Percentiles rank a stretch among this genome's conserved stretches.
Conservation (phyloP, 2,329 filamentous ascomycete genomes). For the Cladophialophora exuberans region DNA sequence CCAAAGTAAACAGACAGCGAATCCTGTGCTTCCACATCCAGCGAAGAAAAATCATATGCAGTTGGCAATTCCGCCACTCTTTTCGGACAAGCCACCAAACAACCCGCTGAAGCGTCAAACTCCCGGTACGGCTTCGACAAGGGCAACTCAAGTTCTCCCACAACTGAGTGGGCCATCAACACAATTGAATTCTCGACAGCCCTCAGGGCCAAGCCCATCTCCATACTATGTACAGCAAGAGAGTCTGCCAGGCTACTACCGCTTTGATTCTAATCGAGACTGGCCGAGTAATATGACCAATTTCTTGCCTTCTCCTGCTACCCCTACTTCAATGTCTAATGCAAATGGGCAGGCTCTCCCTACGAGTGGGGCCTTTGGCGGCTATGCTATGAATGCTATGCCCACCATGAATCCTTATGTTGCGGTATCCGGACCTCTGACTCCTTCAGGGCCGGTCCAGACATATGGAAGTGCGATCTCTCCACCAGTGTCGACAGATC, state of each 20-base stretch:
- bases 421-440: neutral
- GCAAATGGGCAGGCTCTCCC: neutral
- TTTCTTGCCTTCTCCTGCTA: too few relatives aligned
- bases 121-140: neutral
- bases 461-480: conserved; percentile 5
- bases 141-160: neutral
- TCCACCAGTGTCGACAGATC: neutral
- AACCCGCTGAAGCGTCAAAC: conserved; percentile 6
- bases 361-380: neutral
- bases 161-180: too few relatives aligned
- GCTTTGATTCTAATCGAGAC: too few relatives aligned
- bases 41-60: neutral
- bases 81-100: conserved; percentile 15
- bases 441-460: conserved; percentile 1
- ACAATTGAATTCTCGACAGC: too few relatives aligned
- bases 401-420: conserved; percentile 13
- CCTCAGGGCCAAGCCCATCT: too few relatives aligned
- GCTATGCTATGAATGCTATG: neutral
- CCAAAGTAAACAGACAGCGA: neutral
- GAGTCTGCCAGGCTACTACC: too few relatives aligned
- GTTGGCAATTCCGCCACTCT: conserved; percentile 17
- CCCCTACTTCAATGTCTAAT: neutral
- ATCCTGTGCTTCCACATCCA: neutral
- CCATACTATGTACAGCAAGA: too few relatives aligned
- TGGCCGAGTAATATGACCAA: too few relatives aligned